Evolutionary conservation across 2,329 filamentous ascomycete genomes (phyloP), one percentile per base, ranked within the genome.

Genomic region (Stemphylium vesicarium): DNA sequence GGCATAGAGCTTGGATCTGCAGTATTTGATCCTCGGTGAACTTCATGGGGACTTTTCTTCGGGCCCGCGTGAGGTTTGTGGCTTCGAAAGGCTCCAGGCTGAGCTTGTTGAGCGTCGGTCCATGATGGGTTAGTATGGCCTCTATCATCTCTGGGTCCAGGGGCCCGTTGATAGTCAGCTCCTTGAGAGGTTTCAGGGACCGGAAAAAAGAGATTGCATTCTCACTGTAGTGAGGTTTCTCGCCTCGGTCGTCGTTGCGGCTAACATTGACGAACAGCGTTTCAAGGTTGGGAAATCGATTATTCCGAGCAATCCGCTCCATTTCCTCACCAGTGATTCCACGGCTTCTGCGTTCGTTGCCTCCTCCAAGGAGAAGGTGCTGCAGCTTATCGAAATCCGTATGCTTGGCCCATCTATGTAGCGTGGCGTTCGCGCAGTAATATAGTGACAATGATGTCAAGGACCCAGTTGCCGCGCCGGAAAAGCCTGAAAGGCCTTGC

Each of bases 121-220:
- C 56, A 52, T 64, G 53, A 54, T 45, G 37, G 33, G 20, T 36
- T 15, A 64, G 4, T 31, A 66, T 44, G 38, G 59, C 48, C 26
- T 60, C 40, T 11, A 63, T 9, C 24, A 61, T 61, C 4, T 41
- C 37, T 48, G 44, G 32, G 10, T 64, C 61, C 15, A 64, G 48
- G 6, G 59, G 52, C 39, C 63, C 59, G 42, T 39, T 4, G 16
- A 64, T 37, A 18, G 52, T 51, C 9, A 66, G 44, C 32, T 62
- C 45, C 16, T 62, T 41, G 45, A 65, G 60, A 36, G 58, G 47
- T 16, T 57, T 20, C n/a, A 67, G 48, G 26, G 42, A 10, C 44
- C 54, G 36, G 37, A 67, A 64, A 45, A 64, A 66, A n/a, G 47
- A 56, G 22, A 62, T 48, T 51, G 56, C 59, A 33, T 62, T 55